Conservation (phyloP, 805 yeast genomes). For the Barnettozyma salicaria region DNA sequence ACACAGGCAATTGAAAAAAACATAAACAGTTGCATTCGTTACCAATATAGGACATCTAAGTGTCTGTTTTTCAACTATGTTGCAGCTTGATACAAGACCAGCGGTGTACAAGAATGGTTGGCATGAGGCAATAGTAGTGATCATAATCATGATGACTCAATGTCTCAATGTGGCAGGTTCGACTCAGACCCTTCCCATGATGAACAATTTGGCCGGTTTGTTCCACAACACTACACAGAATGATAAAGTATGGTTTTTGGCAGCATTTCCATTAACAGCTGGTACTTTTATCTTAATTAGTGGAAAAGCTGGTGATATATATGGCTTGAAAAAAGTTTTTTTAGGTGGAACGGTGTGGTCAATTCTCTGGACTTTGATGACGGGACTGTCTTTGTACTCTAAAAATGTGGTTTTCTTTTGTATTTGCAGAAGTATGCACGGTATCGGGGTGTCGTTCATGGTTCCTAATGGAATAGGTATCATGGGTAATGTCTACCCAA, state of each 20-base stretch:
- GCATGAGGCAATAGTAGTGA: slow-evolving; percentile 27
- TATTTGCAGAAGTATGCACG: slow-evolving; percentile 52
- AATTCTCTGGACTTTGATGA: slow-evolving; percentile 50
- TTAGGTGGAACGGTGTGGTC: slow-evolving; percentile 51
- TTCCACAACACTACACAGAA: slow-evolving; percentile 27
- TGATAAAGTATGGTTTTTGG: slow-evolving; percentile 57
- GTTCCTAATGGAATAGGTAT: slow-evolving; percentile 58
- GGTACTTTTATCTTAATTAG: slow-evolving; percentile 67
- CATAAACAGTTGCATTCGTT: too few relatives aligned
- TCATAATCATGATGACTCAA: slow-evolving; percentile 32
- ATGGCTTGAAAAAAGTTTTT: slow-evolving; percentile 54
- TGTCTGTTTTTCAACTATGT: not conserved
- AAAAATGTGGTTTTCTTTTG: slow-evolving; percentile 44
- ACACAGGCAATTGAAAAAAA: too few relatives aligned
- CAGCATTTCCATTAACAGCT: slow-evolving; percentile 62
- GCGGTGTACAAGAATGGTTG: slow-evolving; percentile 8
- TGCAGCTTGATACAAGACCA: slow-evolving; percentile 16
- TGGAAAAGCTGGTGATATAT: slow-evolving; percentile 68
- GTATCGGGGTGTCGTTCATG: slow-evolving; percentile 54
- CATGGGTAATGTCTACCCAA: slow-evolving; percentile 40
- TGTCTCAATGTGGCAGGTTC: slow-evolving; percentile 36
- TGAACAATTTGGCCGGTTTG: slow-evolving; percentile 29
- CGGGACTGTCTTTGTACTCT: slow-evolving; percentile 52
- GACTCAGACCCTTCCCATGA: slow-evolving; percentile 33
- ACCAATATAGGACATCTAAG: not conserved